These are phyloP conservation scores for Fusarium robinianum DNA, from an alignment of 2,329 filamentous ascomycete genomes.

Conservation along the genomic window DNA sequence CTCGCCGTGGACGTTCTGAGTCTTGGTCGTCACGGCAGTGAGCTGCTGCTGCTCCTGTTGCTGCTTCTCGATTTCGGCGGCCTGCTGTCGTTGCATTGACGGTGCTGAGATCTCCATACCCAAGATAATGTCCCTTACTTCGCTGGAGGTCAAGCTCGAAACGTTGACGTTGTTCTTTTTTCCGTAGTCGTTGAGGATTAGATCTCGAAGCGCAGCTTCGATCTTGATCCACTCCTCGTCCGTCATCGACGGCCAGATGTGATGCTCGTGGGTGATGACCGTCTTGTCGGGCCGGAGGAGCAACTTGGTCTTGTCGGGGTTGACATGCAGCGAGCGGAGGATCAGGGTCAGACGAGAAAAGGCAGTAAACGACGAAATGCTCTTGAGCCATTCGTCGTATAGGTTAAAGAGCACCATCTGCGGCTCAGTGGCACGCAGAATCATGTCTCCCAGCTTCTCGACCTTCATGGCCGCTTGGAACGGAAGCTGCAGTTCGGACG, in stretches of 20 bases:
- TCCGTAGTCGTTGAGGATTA: slow-evolving; percentile 97
- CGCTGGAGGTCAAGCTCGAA: slow-evolving; percentile 91
- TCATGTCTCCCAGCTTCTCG: slow-evolving; percentile 99
- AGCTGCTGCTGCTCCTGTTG: slow-evolving; percentile 96
- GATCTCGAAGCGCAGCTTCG: slow-evolving; percentile 92
- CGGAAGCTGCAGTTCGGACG: slow-evolving; percentile 92
- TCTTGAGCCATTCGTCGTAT: slow-evolving; percentile 99
- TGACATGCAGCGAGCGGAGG: slow-evolving; percentile 91
- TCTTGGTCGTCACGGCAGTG: slow-evolving; percentile 97
- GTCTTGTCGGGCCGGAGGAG: slow-evolving; percentile 95
- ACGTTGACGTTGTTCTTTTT: slow-evolving; percentile 99
- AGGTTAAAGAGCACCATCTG: slow-evolving; percentile 99
- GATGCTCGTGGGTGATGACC: slow-evolving; percentile 96
- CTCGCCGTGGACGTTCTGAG: slow-evolving; percentile 94
- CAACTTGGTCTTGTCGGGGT: slow-evolving; percentile 97
- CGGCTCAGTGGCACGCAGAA: slow-evolving; percentile 94
- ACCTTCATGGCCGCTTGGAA: slow-evolving; percentile 99
- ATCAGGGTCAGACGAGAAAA: slow-evolving; percentile 96
- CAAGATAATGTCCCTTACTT: slow-evolving; percentile 97
- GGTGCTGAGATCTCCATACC: slow-evolving; percentile 99
- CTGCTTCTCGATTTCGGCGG: slow-evolving; percentile 98
- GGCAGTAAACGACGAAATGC: slow-evolving; percentile 96
- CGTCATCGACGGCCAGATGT: slow-evolving; percentile 93
- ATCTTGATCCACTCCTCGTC: slow-evolving; percentile 99
- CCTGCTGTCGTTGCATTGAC: slow-evolving; percentile 97